phyloP scores from a whole-genome alignment of 2,329 filamentous ascomycete genomes.

The Tolypocladium amazonense region DNA sequence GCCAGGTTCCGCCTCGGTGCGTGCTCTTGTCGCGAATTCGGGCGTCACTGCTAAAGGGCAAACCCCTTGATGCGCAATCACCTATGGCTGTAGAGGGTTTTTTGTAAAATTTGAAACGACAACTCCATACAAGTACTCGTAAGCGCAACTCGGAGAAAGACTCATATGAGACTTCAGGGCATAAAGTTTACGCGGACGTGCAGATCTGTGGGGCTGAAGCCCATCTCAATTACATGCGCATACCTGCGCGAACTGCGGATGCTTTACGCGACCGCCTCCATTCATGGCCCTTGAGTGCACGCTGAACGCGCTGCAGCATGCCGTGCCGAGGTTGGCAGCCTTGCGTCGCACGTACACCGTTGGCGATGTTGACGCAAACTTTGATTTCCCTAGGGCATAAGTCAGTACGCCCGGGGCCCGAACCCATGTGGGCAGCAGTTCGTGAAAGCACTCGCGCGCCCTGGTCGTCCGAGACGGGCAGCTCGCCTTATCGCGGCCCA shows the following conservation, averaged over 20 bases:
- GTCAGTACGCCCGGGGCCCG: background rate
- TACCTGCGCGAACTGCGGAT: no score
- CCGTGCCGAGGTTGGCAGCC: background rate
- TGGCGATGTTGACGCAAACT: background rate
- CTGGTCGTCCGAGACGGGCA: background rate
- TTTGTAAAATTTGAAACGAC: no score
- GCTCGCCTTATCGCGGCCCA: background rate
- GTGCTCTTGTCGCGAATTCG: no score
- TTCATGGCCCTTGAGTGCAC: background rate
- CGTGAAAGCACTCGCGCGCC: background rate
- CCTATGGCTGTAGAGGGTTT: no score
- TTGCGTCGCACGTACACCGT: background rate
- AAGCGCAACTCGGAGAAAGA: no score
- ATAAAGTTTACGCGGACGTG: no score
- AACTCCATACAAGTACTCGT: no score
- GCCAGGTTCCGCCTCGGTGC: background rate
- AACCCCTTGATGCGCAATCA: no score
- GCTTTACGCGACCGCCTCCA: background rate
- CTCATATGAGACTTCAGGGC: no score
- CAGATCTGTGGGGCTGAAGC: no score
- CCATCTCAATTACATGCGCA: no score
- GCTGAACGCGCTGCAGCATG: background rate
- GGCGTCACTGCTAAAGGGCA: no score
- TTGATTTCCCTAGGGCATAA: background rate
- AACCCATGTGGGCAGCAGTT: background rate